phyloP scores from a whole-genome alignment of 805 yeast genomes.

The Candida railenensis region DNA sequence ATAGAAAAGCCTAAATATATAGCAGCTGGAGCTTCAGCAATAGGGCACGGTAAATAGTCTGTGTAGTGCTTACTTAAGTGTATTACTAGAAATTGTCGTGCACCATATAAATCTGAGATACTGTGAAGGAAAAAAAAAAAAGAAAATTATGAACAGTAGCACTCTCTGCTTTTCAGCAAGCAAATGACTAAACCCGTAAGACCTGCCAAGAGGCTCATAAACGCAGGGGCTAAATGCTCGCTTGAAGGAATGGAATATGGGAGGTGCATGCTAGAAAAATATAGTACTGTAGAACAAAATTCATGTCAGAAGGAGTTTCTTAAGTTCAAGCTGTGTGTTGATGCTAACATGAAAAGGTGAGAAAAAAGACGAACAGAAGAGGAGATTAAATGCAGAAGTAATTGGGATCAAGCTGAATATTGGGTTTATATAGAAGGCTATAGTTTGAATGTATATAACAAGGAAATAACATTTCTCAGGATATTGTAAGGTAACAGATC shows the following conservation, averaged over 20 bases:
- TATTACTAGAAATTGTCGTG: too few species aligned
- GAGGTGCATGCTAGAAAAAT: conserved; percentile 50
- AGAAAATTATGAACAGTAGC: too few species aligned
- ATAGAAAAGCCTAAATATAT: too few species aligned
- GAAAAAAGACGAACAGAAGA: neutral
- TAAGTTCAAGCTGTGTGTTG: conserved; percentile 50
- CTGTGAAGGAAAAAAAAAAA: too few species aligned
- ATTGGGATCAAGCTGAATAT: neutral
- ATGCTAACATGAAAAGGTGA: conserved; percentile 27
- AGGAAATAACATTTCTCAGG: too few species aligned
- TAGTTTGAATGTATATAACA: neutral
- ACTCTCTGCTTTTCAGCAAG: neutral
- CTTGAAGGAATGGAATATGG: conserved; percentile 50
- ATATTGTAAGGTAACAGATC: too few species aligned
- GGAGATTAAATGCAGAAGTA: neutral
- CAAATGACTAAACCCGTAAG: conserved; percentile 19
- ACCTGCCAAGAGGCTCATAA: conserved; percentile 43
- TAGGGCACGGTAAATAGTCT: too few species aligned
- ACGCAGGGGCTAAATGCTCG: conserved; percentile 40
- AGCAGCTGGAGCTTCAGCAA: too few species aligned
- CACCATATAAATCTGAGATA: too few species aligned
- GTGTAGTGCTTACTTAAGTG: too few species aligned
- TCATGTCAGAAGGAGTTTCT: conserved; percentile 53
- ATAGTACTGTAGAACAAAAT: conserved; percentile 50
- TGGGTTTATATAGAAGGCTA: neutral